A percentile compares a stretch with the other conserved stretches of the same genome.
phyloP scores from a whole-genome alignment of 1,284 basidiomycete species.

The Schizophyllum commune region DNA sequence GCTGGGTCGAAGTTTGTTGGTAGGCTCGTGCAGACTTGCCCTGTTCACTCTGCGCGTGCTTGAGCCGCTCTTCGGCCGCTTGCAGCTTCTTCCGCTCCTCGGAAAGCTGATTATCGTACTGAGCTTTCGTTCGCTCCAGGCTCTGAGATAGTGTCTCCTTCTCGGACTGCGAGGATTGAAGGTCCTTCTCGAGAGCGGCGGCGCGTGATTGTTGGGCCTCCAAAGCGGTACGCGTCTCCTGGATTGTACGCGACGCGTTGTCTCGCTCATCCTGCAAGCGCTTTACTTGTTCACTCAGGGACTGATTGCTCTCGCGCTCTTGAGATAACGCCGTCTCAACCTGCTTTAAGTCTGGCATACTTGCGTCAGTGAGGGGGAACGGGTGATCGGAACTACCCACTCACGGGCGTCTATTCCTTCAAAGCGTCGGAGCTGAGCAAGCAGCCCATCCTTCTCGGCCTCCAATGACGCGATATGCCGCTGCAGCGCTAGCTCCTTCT shows the following conservation, averaged over 20 bases:
- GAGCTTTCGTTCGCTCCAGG: neutral
- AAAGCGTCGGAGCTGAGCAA: constrained; percentile 20
- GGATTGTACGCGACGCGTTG: constrained; percentile 8
- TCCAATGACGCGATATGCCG: constrained; percentile 15
- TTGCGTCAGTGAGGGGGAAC: constrained; percentile 2
- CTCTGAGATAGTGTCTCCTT: neutral
- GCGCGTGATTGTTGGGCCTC: neutral
- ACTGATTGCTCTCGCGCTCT: constrained; percentile 15
- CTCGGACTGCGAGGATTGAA: neutral
- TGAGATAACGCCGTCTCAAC: neutral
- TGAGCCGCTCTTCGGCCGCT: neutral
- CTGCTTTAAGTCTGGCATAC: too few species aligned
- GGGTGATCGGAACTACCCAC: constrained; percentile 6
- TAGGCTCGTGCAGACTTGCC: neutral
- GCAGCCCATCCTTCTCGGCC: constrained; percentile 20
- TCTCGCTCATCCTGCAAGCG: too few species aligned
- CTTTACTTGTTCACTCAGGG: too few species aligned
- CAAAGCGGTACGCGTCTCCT: constrained; percentile 2
- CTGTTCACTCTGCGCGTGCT: neutral
- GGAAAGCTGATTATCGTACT: neutral
- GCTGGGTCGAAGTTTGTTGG: too few species aligned
- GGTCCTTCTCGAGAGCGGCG: neutral
- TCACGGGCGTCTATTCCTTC: constrained; percentile 20
- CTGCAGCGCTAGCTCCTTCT: constrained; percentile 10
- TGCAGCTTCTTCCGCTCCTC: neutral